These are phyloP conservation scores for Fagopyrum tataricum DNA, from an alignment of 148 eudicot species.

Conservation along the genomic window DNA sequence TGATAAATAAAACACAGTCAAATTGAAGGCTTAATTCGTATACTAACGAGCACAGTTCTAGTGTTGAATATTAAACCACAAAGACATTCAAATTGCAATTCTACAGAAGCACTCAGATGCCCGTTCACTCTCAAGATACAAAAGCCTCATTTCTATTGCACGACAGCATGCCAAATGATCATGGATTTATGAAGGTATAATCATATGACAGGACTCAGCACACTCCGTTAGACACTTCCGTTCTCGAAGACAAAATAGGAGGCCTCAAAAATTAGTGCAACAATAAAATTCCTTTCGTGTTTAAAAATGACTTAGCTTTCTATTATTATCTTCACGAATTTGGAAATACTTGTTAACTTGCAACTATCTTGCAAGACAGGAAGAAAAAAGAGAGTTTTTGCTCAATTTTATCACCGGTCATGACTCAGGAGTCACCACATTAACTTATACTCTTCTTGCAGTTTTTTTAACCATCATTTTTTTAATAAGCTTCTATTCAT, in stretches of 20 bases:
- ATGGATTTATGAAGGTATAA: not conserved
- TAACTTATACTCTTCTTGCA: not conserved
- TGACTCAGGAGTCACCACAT: not conserved
- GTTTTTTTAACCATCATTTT: not conserved
- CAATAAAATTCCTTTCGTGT: not conserved
- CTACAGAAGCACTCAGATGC: not conserved
- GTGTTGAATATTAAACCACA: not conserved
- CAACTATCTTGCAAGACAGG: not conserved
- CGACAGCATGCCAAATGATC: not conserved
- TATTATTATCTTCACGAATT: not conserved
- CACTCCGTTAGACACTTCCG: not conserved
- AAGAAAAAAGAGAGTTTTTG: not conserved
- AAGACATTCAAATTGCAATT: constrained; percentile 5
- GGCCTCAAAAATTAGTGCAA: not conserved
- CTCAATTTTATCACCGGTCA: not conserved
- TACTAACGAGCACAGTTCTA: not conserved
- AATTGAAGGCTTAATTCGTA: not conserved
- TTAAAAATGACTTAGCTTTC: not conserved
- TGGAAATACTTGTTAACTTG: not conserved
- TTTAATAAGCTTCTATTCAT: not conserved
- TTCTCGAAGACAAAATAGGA: not conserved
- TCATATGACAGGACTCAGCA: not conserved
- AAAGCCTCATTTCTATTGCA: not conserved
- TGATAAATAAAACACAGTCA: not conserved
- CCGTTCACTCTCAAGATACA: not conserved